Evolutionary conservation across 192 early-diverging fungal species (phyloP).

Genomic region (Backusella tuberculispora): DNA sequence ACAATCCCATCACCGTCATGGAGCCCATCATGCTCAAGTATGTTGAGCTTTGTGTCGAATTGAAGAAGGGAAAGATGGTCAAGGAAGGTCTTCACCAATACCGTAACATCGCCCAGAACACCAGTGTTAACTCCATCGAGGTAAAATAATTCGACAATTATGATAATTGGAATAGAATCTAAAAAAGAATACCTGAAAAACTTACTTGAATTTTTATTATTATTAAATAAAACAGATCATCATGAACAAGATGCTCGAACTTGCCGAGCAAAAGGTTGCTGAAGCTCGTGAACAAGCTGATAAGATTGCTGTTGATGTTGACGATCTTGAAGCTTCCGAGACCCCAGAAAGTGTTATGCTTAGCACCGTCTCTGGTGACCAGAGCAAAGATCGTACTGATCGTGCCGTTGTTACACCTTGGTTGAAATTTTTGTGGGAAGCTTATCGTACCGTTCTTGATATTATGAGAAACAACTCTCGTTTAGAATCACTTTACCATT

Average conservation of each 20-base stretch:
- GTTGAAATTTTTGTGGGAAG: constrained; percentile 99
- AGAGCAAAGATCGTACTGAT: constrained; percentile 95
- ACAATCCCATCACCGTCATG: constrained; percentile 73
- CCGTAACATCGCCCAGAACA: constrained; percentile 98
- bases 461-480: constrained; percentile 96
- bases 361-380: constrained; percentile 92
- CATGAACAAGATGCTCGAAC: constrained; percentile 85
- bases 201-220: not conserved
- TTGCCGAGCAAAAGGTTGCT: constrained; percentile 84
- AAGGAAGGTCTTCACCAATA: constrained; percentile 97
- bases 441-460: constrained; percentile 97
- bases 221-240: constrained; percentile 59
- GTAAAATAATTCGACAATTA: constrained; percentile 37
- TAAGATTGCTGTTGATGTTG: constrained; percentile 84
- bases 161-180: not conserved
- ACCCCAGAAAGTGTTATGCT: constrained; percentile 97
- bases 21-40: constrained; percentile 96
- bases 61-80: constrained; percentile 87
- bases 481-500: constrained; percentile 94
- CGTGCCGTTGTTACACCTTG: constrained; percentile 98
- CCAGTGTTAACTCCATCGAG: constrained; percentile 87
- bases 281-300: constrained; percentile 93
- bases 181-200: not conserved
- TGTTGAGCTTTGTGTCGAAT: constrained; percentile 86
- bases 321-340: constrained; percentile 96